Evolutionary conservation across 139 green algal species (phyloP), one percentile per base, ranked within the genome.

Genomic region (Marvania coccoides): DNA sequence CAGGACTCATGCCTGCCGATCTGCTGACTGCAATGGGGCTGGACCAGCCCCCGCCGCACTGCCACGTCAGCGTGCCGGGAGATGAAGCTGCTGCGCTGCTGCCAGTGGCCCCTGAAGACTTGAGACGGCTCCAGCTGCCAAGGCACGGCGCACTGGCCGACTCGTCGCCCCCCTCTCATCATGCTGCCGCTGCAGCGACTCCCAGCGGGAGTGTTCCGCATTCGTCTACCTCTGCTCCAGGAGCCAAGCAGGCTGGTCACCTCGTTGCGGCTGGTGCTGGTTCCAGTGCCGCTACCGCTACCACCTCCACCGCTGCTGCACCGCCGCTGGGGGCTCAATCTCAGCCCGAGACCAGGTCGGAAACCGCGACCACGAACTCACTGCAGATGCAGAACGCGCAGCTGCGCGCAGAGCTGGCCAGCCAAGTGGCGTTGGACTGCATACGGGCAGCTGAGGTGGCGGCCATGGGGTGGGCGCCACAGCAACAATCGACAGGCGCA

Each of bases 11-110:
- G 12, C 88, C 89, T 0, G 6, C 13, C 2, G 65, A 82, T 6
- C 58, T 96, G 39, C 73, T 95, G 5, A 56, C 63, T 4, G 56
- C 28, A 5, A 81, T 92, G 61, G 89, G 89, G 2, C 68, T 96
- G 63, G 31, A 65, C 29, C 45, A 37, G 8, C 77, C 84, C 76
- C 78, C 85, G 39, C 71, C 83, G 23, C 74, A 80, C 60, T 93
- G 84, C 76, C 64, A 84, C 53, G 72, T 93, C 26, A 84, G 37
- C 26, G 75, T 92, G 36, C 78, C 86, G 6, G 28, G 64, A 2
- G 38, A 69, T 0, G 28, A 63, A 1, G 68, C 73, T 23, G 61
- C 48, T 1, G 47, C 51, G 19, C 59, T 88, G 65, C 72, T 83
- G 33, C 24, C 51, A 2, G 75, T 91, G 4, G 69, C 65, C 0